Percentiles rank a stretch among this genome's conserved stretches.
Conservation (phyloP, 768 basidiomycete species). For the Rhizopogon rudus region DNA sequence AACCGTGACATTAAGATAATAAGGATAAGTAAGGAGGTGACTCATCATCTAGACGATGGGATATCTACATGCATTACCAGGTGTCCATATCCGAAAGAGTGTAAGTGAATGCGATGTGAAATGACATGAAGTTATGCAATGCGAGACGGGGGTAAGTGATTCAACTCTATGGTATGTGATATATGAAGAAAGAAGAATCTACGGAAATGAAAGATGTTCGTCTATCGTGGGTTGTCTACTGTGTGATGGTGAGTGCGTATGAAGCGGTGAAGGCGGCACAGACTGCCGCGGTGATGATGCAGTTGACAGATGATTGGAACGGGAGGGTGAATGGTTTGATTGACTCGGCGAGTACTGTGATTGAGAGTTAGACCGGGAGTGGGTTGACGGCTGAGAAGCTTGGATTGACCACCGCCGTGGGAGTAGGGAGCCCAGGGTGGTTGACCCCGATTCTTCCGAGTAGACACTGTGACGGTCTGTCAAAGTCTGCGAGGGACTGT, state of each 20-base stretch:
- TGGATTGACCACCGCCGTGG: constrained; percentile 29
- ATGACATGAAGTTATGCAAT: background rate
- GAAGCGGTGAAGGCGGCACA: constrained; percentile 25
- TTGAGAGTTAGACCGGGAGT: constrained; percentile 26
- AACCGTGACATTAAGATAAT: constrained; percentile 1
- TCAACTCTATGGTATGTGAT: background rate
- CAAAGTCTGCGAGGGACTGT: constrained; percentile 24
- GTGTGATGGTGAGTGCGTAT: constrained; percentile 20
- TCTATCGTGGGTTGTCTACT: constrained; percentile 30
- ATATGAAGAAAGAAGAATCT: constrained; percentile 1
- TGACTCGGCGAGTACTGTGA: constrained; percentile 24
- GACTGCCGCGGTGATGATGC: constrained; percentile 27
- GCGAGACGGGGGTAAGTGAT: background rate
- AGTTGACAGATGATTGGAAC: constrained; percentile 8
- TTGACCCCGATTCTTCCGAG: constrained; percentile 30
- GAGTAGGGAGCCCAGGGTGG: constrained; percentile 29
- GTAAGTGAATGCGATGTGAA: background rate
- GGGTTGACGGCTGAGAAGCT: constrained; percentile 19
- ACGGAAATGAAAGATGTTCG: constrained; percentile 15
- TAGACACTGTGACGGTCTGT: constrained; percentile 22
- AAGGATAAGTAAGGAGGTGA: constrained; percentile 2
- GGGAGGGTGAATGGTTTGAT: constrained; percentile 1
- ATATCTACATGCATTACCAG: constrained; percentile 4
- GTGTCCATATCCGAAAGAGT: constrained; percentile 6
- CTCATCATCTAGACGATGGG: constrained; percentile 1